These are phyloP conservation scores for Luffa aegyptiaca DNA, from an alignment of 306 rosid genomes.

Conservation along the genomic window DNA sequence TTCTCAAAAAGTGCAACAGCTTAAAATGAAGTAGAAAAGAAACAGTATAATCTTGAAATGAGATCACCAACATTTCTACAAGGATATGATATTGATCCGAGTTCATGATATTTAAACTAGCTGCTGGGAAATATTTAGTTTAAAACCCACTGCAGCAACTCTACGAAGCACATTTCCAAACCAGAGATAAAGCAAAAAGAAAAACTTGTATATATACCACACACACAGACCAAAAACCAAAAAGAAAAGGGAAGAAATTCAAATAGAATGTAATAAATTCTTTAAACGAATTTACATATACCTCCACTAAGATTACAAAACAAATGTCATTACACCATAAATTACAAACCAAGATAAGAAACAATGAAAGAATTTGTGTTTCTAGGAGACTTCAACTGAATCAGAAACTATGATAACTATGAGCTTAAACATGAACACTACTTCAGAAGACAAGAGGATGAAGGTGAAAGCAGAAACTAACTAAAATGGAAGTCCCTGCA, in stretches of 20 bases:
- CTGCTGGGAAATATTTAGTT: too few species aligned
- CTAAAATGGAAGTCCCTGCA: slow-evolving; percentile 11
- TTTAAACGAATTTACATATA: neutral
- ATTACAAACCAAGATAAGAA: neutral
- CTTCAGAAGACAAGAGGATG: neutral
- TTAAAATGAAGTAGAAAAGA: too few species aligned
- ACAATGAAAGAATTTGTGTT: slow-evolving; percentile 3
- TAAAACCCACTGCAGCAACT: neutral
- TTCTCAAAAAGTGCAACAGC: too few species aligned
- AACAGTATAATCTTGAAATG: too few species aligned
- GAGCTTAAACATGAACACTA: neutral
- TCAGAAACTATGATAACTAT: neutral
- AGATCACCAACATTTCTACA: too few species aligned
- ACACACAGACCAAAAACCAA: neutral
- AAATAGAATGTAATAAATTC: neutral
- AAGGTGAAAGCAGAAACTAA: slow-evolving; percentile 2
- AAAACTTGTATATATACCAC: neutral
- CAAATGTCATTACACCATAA: too few species aligned
- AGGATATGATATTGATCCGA: too few species aligned
- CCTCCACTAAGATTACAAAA: neutral
- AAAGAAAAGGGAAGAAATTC: neutral
- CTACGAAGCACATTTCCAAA: neutral
- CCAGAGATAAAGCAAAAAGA: neutral
- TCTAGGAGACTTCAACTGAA: neutral
- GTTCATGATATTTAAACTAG: too few species aligned